A percentile compares a stretch with the other conserved stretches of the same genome.
Evolutionary conservation across 306 rosid species (phyloP).

Genomic region (Geum urbanum): DNA sequence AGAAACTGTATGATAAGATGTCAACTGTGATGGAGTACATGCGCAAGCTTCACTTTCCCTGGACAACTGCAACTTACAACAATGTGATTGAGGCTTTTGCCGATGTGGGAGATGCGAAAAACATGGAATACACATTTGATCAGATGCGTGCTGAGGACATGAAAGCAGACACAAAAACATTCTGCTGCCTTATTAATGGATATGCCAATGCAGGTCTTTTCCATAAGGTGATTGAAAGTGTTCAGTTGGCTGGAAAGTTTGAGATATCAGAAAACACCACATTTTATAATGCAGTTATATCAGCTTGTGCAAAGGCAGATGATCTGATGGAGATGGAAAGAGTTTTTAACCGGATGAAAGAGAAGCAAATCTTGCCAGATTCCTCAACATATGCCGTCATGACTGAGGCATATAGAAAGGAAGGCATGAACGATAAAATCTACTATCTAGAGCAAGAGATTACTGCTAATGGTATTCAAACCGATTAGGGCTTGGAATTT

Average conservation of each 20-base stretch:
- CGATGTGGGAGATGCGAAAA: slow-evolving; percentile 80
- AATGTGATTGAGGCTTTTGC: slow-evolving; percentile 94
- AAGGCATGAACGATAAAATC: slow-evolving; percentile 87
- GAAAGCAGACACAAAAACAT: slow-evolving; percentile 90
- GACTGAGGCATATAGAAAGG: slow-evolving; percentile 74
- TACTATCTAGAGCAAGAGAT: slow-evolving; percentile 73
- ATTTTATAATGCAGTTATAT: slow-evolving; percentile 69
- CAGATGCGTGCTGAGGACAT: slow-evolving; percentile 97
- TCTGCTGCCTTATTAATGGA: slow-evolving; percentile 90
- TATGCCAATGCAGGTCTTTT: slow-evolving; percentile 94
- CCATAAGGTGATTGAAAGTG: slow-evolving; percentile 77
- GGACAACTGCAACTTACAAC: slow-evolving; percentile 94
- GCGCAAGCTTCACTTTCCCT: slow-evolving; percentile 91
- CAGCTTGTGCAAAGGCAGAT: slow-evolving; percentile 88
- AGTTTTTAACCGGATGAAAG: slow-evolving; percentile 81
- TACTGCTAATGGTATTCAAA: slow-evolving; percentile 24
- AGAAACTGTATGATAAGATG: slow-evolving; percentile 88
- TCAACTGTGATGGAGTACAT: slow-evolving; percentile 97
- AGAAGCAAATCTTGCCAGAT: slow-evolving; percentile 61
- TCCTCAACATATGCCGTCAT: slow-evolving; percentile 54
- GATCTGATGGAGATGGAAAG: slow-evolving; percentile 94
- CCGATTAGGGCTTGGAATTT: slow-evolving; percentile 21
- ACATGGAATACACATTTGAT: slow-evolving; percentile 87
- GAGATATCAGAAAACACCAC: slow-evolving; percentile 75
- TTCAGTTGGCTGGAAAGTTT: slow-evolving; percentile 69